These are phyloP conservation scores for Irpex sp. DNA, from an alignment of 1,284 basidiomycete genomes.

Conservation along the genomic window DNA sequence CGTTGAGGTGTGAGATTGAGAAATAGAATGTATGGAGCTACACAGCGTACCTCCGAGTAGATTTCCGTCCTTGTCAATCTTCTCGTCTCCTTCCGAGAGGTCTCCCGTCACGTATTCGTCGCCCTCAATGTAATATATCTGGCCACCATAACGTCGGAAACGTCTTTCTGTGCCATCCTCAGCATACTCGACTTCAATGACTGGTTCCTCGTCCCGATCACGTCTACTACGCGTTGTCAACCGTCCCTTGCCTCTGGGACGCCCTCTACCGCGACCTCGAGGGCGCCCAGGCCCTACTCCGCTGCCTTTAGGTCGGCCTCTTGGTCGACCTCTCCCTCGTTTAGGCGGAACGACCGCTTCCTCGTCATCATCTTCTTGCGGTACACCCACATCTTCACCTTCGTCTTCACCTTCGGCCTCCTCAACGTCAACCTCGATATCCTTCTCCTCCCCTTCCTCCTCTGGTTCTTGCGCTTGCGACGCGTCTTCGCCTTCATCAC, in stretches of 20 bases:
- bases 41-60: slow-evolving; percentile 73
- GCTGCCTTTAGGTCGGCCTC: slow-evolving; percentile 17
- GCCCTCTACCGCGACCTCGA: slow-evolving; percentile 40
- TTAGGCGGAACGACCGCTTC: slow-evolving; percentile 15
- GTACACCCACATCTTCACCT: slow-evolving; percentile 4
- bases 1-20: neutral
- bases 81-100: slow-evolving; percentile 86
- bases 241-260: slow-evolving; percentile 31
- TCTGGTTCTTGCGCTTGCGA: neutral
- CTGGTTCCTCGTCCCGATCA: slow-evolving; percentile 44
- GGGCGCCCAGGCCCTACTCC: slow-evolving; percentile 36
- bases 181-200: slow-evolving; percentile 25
- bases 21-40: slow-evolving; percentile 1
- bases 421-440: slow-evolving; percentile 9
- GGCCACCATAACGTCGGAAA: slow-evolving; percentile 72
- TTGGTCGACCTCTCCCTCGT: slow-evolving; percentile 21
- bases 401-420: slow-evolving; percentile 14
- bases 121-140: slow-evolving; percentile 76
- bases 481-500: slow-evolving; percentile 11
- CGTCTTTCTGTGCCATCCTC: slow-evolving; percentile 31
- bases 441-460: neutral
- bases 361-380: slow-evolving; percentile 15
- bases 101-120: slow-evolving; percentile 87
- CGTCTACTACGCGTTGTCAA: slow-evolving; percentile 28
- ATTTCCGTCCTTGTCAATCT: slow-evolving; percentile 85